phyloP scores from a whole-genome alignment of 345 rosid genomes.

The Carallia pectinifolia region DNA sequence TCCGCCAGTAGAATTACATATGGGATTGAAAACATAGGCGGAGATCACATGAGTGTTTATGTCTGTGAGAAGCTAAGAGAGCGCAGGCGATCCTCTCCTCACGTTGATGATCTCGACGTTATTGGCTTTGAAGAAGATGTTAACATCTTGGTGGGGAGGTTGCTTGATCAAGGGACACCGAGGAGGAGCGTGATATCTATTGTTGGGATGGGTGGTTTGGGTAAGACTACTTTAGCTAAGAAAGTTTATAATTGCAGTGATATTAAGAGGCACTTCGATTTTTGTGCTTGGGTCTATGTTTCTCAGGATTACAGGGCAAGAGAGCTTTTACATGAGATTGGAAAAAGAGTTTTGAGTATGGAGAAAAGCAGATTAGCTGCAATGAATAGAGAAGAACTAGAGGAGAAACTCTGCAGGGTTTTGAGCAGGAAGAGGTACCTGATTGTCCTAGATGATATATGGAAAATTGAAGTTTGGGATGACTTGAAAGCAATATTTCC shows the following conservation, averaged over 20 bases:
- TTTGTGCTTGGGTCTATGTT: constrained; percentile 16
- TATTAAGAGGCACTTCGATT: constrained; percentile 15
- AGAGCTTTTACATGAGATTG: constrained; percentile 22
- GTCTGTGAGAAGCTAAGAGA: constrained; percentile 4
- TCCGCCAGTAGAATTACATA: constrained; percentile 13
- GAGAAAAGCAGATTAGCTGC: constrained; percentile 11
- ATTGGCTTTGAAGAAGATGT: constrained; percentile 19
- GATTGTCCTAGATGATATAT: constrained; percentile 24
- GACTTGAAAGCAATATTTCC: constrained; percentile 20
- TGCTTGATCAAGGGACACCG: not conserved
- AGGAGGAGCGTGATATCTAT: constrained; percentile 21
- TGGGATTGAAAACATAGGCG: constrained; percentile 22
- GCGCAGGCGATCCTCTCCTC: constrained; percentile 22
- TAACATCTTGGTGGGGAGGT: not conserved
- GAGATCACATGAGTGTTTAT: not conserved
- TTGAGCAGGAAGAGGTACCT: constrained; percentile 14
- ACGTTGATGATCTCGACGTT: constrained; percentile 19
- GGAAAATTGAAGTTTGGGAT: constrained; percentile 27
- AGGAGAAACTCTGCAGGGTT: constrained; percentile 10
- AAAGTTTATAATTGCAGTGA: constrained; percentile 17
- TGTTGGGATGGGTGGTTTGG: constrained; percentile 22
- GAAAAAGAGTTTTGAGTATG: constrained; percentile 10
- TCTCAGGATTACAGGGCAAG: constrained; percentile 13
- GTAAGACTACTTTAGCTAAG: constrained; percentile 23
- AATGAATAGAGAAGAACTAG: constrained; percentile 24